Conservation (phyloP, 306 rosid genomes). For the Heteromeles arbutifolia region DNA sequence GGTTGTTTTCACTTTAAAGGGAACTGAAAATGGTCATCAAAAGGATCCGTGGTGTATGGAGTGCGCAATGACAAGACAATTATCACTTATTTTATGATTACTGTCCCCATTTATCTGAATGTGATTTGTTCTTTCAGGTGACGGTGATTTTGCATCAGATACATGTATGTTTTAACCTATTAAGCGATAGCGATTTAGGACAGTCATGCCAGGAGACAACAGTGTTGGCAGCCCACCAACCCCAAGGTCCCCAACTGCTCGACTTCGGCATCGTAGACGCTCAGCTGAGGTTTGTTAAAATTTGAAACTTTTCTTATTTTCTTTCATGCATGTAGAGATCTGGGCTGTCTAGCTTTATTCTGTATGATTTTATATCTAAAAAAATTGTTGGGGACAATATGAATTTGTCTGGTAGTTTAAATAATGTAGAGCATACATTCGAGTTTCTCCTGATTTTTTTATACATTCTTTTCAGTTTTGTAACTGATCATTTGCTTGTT, state of each 20-base stretch:
- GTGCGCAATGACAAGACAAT: not conserved
- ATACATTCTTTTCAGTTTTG: not conserved
- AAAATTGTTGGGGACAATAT: not conserved
- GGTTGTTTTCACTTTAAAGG: not conserved
- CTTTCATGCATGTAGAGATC: not conserved
- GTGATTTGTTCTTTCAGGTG: conserved; percentile 41
- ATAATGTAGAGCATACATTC: not conserved
- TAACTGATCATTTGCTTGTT: not conserved
- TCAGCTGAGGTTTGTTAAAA: conserved; percentile 60
- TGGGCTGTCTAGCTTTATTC: not conserved
- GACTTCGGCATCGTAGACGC: conserved; percentile 69
- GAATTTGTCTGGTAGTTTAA: not conserved
- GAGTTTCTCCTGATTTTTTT: not conserved
- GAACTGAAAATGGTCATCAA: not conserved
- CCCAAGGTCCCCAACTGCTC: conserved; percentile 25
- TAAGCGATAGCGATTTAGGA: conserved; percentile 24
- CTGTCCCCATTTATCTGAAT: not conserved
- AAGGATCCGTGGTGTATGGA: not conserved
- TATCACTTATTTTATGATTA: not conserved
- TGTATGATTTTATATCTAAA: not conserved
- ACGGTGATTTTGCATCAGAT: conserved; percentile 19
- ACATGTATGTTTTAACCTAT: conserved; percentile 20
- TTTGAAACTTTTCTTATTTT: conserved; percentile 1
- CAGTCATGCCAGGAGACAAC: conserved; percentile 58
- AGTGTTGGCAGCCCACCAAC: conserved; percentile 23